Conservation (phyloP, 1,139 yeast genomes). For the Geotrichum histeridarum region DNA sequence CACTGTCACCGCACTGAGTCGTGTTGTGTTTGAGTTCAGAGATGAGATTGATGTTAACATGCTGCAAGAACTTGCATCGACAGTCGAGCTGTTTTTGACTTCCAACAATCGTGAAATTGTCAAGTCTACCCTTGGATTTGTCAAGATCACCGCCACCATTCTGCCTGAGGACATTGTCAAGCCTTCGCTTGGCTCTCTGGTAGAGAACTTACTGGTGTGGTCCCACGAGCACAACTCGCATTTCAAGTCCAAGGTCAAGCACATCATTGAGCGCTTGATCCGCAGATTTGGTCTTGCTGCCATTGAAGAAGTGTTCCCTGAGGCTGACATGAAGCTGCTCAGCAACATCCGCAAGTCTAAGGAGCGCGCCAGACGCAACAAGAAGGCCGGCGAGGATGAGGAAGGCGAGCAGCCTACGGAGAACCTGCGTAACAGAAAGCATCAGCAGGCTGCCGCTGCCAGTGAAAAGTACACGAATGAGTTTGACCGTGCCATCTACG, state of each 20-base stretch:
- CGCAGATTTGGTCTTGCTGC: constrained; percentile 84
- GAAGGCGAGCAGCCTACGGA: constrained; percentile 20
- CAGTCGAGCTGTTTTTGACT: constrained; percentile 84
- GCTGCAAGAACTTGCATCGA: constrained; percentile 73
- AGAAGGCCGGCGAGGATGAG: constrained; percentile 40
- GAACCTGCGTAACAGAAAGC: constrained; percentile 19
- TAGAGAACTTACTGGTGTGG: constrained; percentile 78
- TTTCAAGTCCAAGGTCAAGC: constrained; percentile 87
- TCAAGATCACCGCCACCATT: constrained; percentile 81
- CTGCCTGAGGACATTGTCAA: constrained; percentile 76
- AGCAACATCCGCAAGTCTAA: constrained; percentile 80
- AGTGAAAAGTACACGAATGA: constrained; percentile 61
- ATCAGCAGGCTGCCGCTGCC: constrained; percentile 9
- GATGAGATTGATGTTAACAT: constrained; percentile 50
- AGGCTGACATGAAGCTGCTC: constrained; percentile 74
- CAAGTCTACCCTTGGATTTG: constrained; percentile 89
- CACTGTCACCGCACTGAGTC: constrained; percentile 82
- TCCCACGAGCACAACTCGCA: constrained; percentile 95
- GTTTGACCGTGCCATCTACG: constrained; percentile 70
- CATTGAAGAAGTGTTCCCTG: constrained; percentile 79
- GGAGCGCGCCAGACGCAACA: constrained; percentile 76
- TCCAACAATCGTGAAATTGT: constrained; percentile 91
- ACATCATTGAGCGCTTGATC: constrained; percentile 82
- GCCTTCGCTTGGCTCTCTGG: constrained; percentile 59
- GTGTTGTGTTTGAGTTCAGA: constrained; percentile 82